These are phyloP conservation scores for Fusarium armeniacum DNA, from an alignment of 2,329 filamentous ascomycete genomes.

Conservation along the genomic window DNA sequence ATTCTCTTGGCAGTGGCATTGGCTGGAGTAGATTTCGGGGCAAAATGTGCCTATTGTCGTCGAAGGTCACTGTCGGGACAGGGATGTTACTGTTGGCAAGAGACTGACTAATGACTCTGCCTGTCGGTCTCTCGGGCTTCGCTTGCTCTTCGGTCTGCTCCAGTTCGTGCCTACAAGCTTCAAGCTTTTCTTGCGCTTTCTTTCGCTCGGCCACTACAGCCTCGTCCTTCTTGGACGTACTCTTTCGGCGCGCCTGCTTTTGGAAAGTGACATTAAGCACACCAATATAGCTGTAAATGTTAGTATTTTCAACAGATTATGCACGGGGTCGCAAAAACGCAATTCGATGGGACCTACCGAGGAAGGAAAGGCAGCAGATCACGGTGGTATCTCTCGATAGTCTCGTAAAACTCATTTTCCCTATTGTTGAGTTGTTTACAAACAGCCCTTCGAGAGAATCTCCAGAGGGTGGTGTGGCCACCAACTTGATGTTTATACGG, in stretches of 20 bases:
- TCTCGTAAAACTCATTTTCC: slow-evolving; percentile 99
- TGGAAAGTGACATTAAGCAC: slow-evolving; percentile 97
- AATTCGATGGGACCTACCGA: slow-evolving; percentile 67
- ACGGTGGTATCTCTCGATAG: slow-evolving; percentile 90
- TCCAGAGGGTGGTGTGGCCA: slow-evolving; percentile 95
- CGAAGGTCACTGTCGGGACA: slow-evolving; percentile 91
- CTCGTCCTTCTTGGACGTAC: slow-evolving; percentile 66
- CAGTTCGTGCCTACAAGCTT: slow-evolving; percentile 37
- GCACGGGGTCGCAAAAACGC: slow-evolving; percentile 15
- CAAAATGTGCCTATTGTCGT: slow-evolving; percentile 94
- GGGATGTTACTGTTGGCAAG: slow-evolving; percentile 74
- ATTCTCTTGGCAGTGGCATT: slow-evolving; percentile 57
- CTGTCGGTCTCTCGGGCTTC: slow-evolving; percentile 37
- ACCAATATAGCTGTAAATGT: slow-evolving; percentile 84
- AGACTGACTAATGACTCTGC: slow-evolving; percentile 77
- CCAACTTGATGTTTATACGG: slow-evolving; percentile 98
- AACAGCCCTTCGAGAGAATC: slow-evolving; percentile 93
- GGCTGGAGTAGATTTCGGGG: slow-evolving; percentile 84
- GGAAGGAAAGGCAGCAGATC: slow-evolving; percentile 92
- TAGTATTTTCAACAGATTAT: slow-evolving; percentile 16
- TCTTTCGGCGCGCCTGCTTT: slow-evolving; percentile 79
- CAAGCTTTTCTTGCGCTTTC: slow-evolving; percentile 52
- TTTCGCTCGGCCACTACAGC: slow-evolving; percentile 55
- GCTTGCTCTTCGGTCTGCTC: slow-evolving; percentile 35
- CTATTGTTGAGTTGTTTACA: slow-evolving; percentile 99